Base-by-base conservation (phyloP, 768 basidiomycete genomes). In the Pseudohyphozyma bogoriensis region DNA sequence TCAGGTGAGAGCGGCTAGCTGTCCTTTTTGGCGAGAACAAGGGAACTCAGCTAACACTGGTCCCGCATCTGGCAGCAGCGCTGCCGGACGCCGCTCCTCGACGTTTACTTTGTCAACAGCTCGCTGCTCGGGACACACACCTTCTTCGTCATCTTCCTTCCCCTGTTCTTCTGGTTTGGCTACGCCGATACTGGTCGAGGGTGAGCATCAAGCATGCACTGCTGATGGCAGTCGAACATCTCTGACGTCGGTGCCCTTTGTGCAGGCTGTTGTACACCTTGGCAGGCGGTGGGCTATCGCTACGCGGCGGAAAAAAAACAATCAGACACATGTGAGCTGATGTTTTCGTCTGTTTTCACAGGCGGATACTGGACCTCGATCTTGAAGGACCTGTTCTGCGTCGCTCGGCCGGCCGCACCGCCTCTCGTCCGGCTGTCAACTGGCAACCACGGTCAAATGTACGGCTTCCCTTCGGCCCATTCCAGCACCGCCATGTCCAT, bases 381-480 rank as follows among this genome's bases (percentile, higher is more conserved):
- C 64, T 69, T 87, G 40, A 96, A 72, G 73, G 93, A 97, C 69
- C 77, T 91, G 9, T 79, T 88, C 45, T 97, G 92, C 73, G 82
- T 87, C 0, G 92, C 93, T 10, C 78, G 93, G 52, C 93, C 93
- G 0, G 90, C 84, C 69, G 80, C 86, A 3, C 93, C 93, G 1
- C 93, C 92, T 1, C 87, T 95, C 16, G 83, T 84, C 24, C 82
- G 93, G 26, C 42, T 53, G 10, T 64, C 31, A 20, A 58, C 66
- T 46, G 66, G 67, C 12, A 56, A 45, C 20, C 69, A 71, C 45
- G 64, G 60, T 0, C 58, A 54, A 36, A 90, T 92, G 75, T 93
- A 92, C 67, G 93, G 93, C 28, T 93, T 96, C 70, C 92, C 91
- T 0, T 93, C 90, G 0, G 95, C 92, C 1, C 93, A 99, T 69